Conservation (phyloP, 805 yeast species). For the Wickerhamomyces alni region DNA sequence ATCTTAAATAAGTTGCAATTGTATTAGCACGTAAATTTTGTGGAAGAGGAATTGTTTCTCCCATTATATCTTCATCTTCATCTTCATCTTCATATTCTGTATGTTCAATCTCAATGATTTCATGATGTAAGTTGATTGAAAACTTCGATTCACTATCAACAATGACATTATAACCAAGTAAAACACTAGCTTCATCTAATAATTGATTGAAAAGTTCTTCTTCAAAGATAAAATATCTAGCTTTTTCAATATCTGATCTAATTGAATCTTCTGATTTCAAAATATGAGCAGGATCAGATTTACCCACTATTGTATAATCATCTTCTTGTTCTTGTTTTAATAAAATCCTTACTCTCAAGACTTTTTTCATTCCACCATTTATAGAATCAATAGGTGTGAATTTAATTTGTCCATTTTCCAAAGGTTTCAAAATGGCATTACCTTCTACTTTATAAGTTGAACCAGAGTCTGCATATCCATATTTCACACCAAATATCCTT, state of each 20-base stretch:
- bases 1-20: slow-evolving; percentile 26
- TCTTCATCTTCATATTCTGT: slow-evolving; percentile 34
- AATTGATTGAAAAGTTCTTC: slow-evolving; percentile 81
- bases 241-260: slow-evolving; percentile 53
- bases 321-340: slow-evolving; percentile 45
- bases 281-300: slow-evolving; percentile 29
- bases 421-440: slow-evolving; percentile 59
- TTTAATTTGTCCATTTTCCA: slow-evolving; percentile 34
- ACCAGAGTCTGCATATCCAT: slow-evolving; percentile 90
- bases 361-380: slow-evolving; percentile 34
- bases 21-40: slow-evolving; percentile 31
- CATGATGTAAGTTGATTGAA: slow-evolving; percentile 57
- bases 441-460: slow-evolving; percentile 65
- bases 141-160: slow-evolving; percentile 60
- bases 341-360: slow-evolving; percentile 54
- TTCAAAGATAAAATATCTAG: slow-evolving; percentile 76
- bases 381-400: slow-evolving; percentile 31
- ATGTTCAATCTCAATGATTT: slow-evolving; percentile 66
- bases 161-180: slow-evolving; percentile 64
- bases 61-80: slow-evolving; percentile 32
- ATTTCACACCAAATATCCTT: slow-evolving; percentile 67
- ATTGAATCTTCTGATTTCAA: slow-evolving; percentile 30
- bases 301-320: slow-evolving; percentile 53
- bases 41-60: too few relatives aligned
- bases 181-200: slow-evolving; percentile 63